These are phyloP conservation scores for Schizosaccharomyces lindneri DNA, from an alignment of 805 yeast species.

Conservation along the genomic window DNA sequence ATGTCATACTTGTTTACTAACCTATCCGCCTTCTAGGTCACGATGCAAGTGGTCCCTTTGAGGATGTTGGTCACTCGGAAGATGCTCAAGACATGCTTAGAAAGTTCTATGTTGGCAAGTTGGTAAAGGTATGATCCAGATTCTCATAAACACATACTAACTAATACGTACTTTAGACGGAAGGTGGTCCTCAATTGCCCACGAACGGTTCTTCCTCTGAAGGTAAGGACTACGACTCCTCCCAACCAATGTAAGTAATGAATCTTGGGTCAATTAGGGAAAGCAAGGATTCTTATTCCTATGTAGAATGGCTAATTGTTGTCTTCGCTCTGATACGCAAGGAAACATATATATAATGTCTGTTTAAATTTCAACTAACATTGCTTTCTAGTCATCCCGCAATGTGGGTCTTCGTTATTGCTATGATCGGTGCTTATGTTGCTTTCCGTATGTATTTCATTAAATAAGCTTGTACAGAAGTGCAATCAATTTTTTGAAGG, in stretches of 20 bases:
- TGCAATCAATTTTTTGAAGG: background rate
- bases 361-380: background rate
- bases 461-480: background rate
- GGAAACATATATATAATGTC: background rate
- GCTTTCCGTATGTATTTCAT: background rate
- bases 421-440: background rate
- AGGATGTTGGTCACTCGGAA: conserved; percentile 91
- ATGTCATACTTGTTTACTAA: background rate
- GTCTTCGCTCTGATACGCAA: no score
- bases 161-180: background rate
- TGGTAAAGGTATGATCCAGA: conserved; percentile 19
- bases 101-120: conserved; percentile 47
- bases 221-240: background rate
- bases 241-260: background rate
- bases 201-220: background rate
- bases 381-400: background rate
- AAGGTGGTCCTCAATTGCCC: background rate
- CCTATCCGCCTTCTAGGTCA: conserved; percentile 21
- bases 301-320: no score
- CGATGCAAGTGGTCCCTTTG: conserved; percentile 47
- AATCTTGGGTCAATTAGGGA: background rate
- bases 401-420: background rate
- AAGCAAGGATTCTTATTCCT: background rate
- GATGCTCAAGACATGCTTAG: conserved; percentile 65
- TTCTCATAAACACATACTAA: background rate